Percentiles rank a stretch among this genome's conserved stretches.
Conservation (phyloP, 805 yeast species). For the Wickerhamiella sorbophila region DNA sequence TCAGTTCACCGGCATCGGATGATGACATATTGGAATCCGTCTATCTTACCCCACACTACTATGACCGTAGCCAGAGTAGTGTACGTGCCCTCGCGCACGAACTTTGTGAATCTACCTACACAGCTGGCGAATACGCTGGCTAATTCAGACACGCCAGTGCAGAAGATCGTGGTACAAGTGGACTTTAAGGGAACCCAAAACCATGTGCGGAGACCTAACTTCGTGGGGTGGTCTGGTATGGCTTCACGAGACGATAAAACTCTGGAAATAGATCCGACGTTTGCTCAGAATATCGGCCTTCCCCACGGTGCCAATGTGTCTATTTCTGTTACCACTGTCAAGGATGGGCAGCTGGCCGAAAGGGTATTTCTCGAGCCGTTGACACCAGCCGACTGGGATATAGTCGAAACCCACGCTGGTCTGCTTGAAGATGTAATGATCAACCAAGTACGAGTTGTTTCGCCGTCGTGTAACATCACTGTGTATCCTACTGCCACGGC, state of each 20-base stretch:
- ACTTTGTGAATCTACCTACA: constrained; percentile 42
- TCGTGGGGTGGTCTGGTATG: constrained; percentile 59
- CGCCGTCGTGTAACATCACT: constrained; percentile 41
- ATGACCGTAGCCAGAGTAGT: constrained; percentile 24
- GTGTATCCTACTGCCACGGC: constrained; percentile 56
- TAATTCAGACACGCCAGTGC: constrained; percentile 39
- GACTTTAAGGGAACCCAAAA: constrained; percentile 27
- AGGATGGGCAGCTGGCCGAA: constrained; percentile 37
- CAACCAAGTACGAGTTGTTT: constrained; percentile 67
- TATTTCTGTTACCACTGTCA: constrained; percentile 30
- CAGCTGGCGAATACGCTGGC: constrained; percentile 32
- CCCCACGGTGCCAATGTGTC: constrained; percentile 30
- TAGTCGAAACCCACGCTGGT: constrained; percentile 69
- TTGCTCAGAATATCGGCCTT: constrained; percentile 40
- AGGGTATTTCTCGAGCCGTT: constrained; percentile 67
- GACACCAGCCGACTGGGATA: constrained; percentile 75
- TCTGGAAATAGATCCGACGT: constrained; percentile 53
- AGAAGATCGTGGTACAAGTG: constrained; percentile 45
- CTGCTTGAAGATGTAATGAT: constrained; percentile 59
- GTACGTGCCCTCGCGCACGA: constrained; percentile 30
- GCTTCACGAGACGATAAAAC: constrained; percentile 21
- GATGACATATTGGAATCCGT: too few relatives aligned
- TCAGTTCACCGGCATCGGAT: too few relatives aligned
- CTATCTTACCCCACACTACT: constrained; percentile 7
- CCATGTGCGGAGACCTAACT: constrained; percentile 14